Conservation (phyloP, 2,329 filamentous ascomycete species). For the Herpomyces periplanetae region DNA sequence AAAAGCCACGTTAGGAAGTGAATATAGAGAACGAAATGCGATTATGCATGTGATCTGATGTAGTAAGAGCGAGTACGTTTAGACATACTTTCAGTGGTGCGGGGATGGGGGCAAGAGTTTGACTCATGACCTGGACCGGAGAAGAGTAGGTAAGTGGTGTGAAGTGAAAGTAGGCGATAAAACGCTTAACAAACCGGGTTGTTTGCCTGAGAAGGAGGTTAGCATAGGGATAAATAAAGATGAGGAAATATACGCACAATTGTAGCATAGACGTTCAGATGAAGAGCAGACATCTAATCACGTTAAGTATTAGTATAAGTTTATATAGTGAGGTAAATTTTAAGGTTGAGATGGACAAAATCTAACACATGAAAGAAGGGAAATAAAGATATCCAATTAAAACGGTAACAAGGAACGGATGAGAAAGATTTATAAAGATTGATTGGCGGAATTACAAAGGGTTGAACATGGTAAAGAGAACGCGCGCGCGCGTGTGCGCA, state of each 20-base stretch:
- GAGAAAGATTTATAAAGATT: too few species aligned
- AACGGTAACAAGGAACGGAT: too few species aligned
- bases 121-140: constrained; percentile 43
- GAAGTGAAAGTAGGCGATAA: constrained; percentile 10
- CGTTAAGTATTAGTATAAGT: too few species aligned
- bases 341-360: too few species aligned
- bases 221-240: constrained; percentile 3
- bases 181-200: constrained; percentile 18
- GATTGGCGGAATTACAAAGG: too few species aligned
- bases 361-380: too few species aligned
- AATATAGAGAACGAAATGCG: constrained; percentile 2
- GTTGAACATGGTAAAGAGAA: too few species aligned
- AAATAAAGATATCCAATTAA: too few species aligned
- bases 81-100: constrained; percentile 48
- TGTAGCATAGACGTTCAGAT: constrained; percentile 93
- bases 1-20: constrained; percentile 1
- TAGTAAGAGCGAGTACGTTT: constrained; percentile 3
- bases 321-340: too few species aligned
- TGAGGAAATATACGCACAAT: constrained; percentile 22
- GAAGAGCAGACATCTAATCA: constrained; percentile 88
- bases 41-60: constrained; percentile 4
- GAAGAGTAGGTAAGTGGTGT: constrained; percentile 3
- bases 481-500: too few species aligned
- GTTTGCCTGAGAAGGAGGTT: constrained; percentile 18
- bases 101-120: constrained; percentile 76